These are phyloP conservation scores for Hevea brasiliensis DNA, from an alignment of 345 rosid genomes.

Conservation along the genomic window DNA sequence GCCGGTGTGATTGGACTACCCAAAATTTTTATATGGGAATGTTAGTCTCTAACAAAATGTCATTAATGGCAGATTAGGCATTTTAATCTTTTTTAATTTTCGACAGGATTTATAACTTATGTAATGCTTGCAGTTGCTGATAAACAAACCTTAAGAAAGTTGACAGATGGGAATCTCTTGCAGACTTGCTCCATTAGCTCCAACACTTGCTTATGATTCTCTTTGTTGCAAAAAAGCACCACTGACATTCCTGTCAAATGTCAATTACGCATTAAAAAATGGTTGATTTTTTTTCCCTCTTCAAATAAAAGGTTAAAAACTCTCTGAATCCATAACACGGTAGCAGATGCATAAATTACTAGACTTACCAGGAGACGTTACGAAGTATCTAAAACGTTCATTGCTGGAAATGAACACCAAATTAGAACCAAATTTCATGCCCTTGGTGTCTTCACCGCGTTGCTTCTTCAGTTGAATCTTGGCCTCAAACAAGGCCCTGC, in stretches of 20 bases:
- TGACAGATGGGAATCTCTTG: constrained; percentile 55
- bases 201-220: constrained; percentile 37
- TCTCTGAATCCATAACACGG: neutral
- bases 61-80: neutral
- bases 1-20: constrained; percentile 2
- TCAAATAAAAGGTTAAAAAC: too few species aligned
- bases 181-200: constrained; percentile 46
- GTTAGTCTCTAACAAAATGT: neutral
- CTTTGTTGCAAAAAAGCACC: constrained; percentile 45
- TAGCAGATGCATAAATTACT: neutral
- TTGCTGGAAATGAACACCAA: constrained; percentile 44
- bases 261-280: neutral
- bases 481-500: constrained; percentile 55
- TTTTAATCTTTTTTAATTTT: neutral
- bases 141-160: constrained; percentile 48
- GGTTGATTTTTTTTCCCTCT: neutral
- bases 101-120: neutral
- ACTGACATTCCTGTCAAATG: constrained; percentile 46
- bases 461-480: constrained; percentile 51
- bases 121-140: neutral
- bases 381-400: constrained; percentile 45
- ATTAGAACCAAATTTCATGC: constrained; percentile 49
- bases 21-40: neutral
- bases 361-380: constrained; percentile 42
- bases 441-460: constrained; percentile 44